Evolutionary conservation across 2,329 filamentous ascomycete species (phyloP).

Genomic region (Sphaerostilbella broomeana): DNA sequence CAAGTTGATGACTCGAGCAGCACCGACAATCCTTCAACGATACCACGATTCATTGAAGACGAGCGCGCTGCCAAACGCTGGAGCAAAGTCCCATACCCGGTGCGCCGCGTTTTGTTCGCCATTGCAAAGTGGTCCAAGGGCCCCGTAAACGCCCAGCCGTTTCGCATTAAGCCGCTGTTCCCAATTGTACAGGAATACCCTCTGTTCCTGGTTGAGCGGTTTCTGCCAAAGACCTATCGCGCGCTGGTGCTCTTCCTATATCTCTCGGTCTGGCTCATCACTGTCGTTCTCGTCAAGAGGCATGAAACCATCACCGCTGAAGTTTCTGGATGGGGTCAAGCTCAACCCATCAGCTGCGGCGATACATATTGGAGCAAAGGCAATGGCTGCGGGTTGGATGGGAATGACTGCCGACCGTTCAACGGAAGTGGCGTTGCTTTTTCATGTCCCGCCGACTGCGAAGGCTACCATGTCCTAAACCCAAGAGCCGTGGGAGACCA

Average conservation of each 20-base stretch:
- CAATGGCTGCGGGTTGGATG: slow-evolving; percentile 69
- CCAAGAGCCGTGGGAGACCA: slow-evolving; percentile 68
- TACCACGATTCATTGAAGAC: slow-evolving; percentile 56
- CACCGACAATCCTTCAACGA: slow-evolving; percentile 32
- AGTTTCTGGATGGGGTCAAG: slow-evolving; percentile 61
- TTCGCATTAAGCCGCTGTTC: slow-evolving; percentile 52
- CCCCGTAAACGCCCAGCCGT: slow-evolving; percentile 44
- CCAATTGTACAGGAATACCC: slow-evolving; percentile 63
- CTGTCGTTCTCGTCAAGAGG: slow-evolving; percentile 63
- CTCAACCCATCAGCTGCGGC: slow-evolving; percentile 59
- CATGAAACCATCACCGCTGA: slow-evolving; percentile 53
- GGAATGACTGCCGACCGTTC: slow-evolving; percentile 69
- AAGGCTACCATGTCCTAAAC: slow-evolving; percentile 58
- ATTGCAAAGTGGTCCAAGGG: slow-evolving; percentile 47
- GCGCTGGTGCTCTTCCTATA: slow-evolving; percentile 52
- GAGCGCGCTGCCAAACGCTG: slow-evolving; percentile 40
- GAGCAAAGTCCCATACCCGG: slow-evolving; percentile 53
- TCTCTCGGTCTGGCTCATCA: slow-evolving; percentile 60
- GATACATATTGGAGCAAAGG: slow-evolving; percentile 63
- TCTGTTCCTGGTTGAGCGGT: slow-evolving; percentile 54
- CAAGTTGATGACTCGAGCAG: slow-evolving; percentile 38
- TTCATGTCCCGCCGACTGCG: slow-evolving; percentile 67
- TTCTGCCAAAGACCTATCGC: slow-evolving; percentile 55
- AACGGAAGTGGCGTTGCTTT: slow-evolving; percentile 64
- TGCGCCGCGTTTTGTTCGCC: slow-evolving; percentile 39